Conservation (phyloP, 2,329 filamentous ascomycete species). For the Ophiocordyceps camponoti-leonardi region DNA sequence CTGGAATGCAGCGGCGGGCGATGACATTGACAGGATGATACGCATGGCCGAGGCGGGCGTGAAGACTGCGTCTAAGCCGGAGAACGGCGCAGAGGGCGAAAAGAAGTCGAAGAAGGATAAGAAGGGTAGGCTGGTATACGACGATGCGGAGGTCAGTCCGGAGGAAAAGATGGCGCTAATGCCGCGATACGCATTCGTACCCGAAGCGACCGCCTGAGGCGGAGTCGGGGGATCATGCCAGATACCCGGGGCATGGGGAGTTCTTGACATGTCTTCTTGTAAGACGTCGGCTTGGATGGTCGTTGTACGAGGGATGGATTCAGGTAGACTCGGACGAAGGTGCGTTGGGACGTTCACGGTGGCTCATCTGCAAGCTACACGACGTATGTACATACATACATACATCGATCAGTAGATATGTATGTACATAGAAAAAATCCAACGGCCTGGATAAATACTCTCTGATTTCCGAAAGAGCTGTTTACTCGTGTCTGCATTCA, state of each 20-base stretch:
- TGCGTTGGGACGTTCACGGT: no score
- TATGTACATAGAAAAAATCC: no score
- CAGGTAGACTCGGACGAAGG: neutral
- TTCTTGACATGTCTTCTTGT: neutral
- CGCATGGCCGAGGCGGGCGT: conserved; percentile 47
- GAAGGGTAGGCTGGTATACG: conserved; percentile 61
- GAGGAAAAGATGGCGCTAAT: conserved; percentile 79
- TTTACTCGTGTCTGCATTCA: no score
- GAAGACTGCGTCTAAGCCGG: conserved; percentile 22
- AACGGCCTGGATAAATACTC: no score
- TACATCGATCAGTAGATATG: no score
- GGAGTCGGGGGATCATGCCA: neutral
- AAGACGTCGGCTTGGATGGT: neutral
- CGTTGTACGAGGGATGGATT: neutral
- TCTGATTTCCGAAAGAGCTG: no score
- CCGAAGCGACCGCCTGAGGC: neutral
- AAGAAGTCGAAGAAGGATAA: conserved; percentile 51
- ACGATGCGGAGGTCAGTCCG: conserved; percentile 61
- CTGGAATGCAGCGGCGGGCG: conserved; percentile 18
- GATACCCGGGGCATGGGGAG: neutral
- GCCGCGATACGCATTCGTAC: conserved; percentile 53
- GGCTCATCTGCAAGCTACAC: no score
- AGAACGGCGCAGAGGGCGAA: conserved; percentile 30
- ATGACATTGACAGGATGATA: conserved; percentile 49
- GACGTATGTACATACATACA: no score